Evolutionary conservation across 306 rosid species (phyloP), one percentile per base, ranked within the genome.

Genomic region (Fagus crenata): DNA sequence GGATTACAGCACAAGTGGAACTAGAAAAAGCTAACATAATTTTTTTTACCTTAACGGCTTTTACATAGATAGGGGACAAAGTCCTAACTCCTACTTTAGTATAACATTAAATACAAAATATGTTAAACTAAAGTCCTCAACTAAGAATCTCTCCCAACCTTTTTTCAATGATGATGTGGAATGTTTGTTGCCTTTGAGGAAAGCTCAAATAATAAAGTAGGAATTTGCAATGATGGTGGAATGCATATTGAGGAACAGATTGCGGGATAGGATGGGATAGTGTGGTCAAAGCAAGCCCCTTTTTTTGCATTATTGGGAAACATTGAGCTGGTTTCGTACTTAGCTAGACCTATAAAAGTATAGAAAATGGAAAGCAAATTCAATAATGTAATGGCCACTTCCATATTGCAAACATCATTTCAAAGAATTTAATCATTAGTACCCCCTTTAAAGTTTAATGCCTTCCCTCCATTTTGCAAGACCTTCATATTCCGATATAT

Each of bases 321-420:
- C 91, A 90, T 79, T 84, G 89, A 88, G 93, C 84, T 87, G 81
- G 90, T 84, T 86, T 78, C 81, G 94, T 89, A 91, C 92, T 86
- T 89, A 22, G 75, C 87, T 80, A 79, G 77, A 79, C 77, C 63
- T 32, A 39, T 3, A 12, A 75, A 76, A 80, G 56, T 3, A 49
- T 74, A 54, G 18, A 72, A 84, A 82, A 22, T 22, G 51, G 11
- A 46, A 46, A 74, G 81, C 75, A 74, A 60, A 43, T 71, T 88
- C 87, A 84, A 86, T 85, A 64, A 88, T 85, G 81, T 41, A 75
- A 83, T 63, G 81, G 80, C 82, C 81, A 83, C 86, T 84, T 77
- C 81, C 42, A 85, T 74, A 79, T 82, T 85, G 84, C 81, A 70
- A 55, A 81, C 84, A 89, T 86, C 87, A 84, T 84, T 79, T 84